Evolutionary conservation across 768 basidiomycete genomes (phyloP).

Genomic region (Roridomyces roridus): DNA sequence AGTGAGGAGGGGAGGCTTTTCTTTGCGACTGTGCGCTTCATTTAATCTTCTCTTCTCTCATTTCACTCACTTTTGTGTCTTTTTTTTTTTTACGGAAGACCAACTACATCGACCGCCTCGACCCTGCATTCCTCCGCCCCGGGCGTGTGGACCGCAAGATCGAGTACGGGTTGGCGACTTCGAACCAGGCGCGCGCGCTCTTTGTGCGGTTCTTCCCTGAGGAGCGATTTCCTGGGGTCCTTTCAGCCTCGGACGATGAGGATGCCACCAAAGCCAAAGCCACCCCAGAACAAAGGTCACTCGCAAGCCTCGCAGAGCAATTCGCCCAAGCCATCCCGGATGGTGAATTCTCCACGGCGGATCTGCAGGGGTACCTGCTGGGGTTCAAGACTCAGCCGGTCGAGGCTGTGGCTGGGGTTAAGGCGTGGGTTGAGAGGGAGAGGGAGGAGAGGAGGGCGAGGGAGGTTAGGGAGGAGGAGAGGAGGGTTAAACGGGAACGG

Average conservation of each 20-base stretch:
- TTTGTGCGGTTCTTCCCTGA: conserved; percentile 58
- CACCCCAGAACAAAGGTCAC: too few species aligned
- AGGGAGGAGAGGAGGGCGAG: conserved; percentile 38
- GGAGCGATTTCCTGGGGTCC: conserved; percentile 8
- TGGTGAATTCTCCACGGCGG: conserved; percentile 59
- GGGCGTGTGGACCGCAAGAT: conserved; percentile 63
- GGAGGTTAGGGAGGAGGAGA: conserved; percentile 38
- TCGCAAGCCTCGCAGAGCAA: conserved; percentile 39
- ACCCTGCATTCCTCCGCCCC: conserved; percentile 60
- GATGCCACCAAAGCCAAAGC: too few species aligned
- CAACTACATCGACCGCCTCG: conserved; percentile 61
- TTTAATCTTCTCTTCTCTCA: neutral
- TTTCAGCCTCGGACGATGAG: too few species aligned
- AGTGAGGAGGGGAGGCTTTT: conserved; percentile 68
- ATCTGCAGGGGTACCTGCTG: conserved; percentile 64
- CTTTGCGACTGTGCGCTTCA: conserved; percentile 56
- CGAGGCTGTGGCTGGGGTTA: conserved; percentile 37
- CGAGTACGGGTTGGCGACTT: conserved; percentile 55
- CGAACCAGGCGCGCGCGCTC: conserved; percentile 50
- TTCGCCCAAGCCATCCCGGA: conserved; percentile 52
- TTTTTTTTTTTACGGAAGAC: conserved; percentile 38
- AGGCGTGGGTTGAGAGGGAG: too few species aligned
- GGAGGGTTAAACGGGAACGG: too few species aligned
- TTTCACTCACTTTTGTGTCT: neutral
- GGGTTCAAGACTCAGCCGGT: conserved; percentile 45